phyloP scores from a whole-genome alignment of 306 rosid genomes.

The Cucurbita ficifolia region DNA sequence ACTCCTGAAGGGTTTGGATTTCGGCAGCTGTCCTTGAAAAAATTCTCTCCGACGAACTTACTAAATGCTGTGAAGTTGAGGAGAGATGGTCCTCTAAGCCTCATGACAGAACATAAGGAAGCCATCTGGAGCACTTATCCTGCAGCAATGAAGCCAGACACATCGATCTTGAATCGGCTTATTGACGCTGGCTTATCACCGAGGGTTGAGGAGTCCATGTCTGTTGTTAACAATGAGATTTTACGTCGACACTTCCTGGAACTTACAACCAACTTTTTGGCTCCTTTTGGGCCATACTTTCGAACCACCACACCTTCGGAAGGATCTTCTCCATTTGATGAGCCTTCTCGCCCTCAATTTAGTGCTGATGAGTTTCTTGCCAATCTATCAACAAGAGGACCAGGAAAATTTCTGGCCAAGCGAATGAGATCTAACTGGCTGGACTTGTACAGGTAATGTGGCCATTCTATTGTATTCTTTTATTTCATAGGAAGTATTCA shows the following conservation, averaged over 20 bases:
- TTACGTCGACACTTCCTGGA: constrained; percentile 76
- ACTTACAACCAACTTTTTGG: constrained; percentile 82
- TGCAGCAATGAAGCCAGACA: constrained; percentile 77
- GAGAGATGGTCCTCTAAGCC: constrained; percentile 91
- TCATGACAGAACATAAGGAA: constrained; percentile 93
- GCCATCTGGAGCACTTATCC: constrained; percentile 85
- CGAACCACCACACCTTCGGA: constrained; percentile 53
- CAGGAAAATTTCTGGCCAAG: constrained; percentile 80
- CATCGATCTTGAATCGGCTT: constrained; percentile 75
- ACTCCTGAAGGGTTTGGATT: constrained; percentile 47
- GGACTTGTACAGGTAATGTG: constrained; percentile 62
- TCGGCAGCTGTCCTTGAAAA: constrained; percentile 65
- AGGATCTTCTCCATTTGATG: constrained; percentile 71
- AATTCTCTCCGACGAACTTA: constrained; percentile 63
- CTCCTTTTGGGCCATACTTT: constrained; percentile 88
- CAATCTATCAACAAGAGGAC: constrained; percentile 65
- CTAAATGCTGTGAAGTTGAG: constrained; percentile 71
- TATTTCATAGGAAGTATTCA: neutral
- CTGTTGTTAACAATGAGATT: constrained; percentile 84
- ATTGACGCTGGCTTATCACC: constrained; percentile 81
- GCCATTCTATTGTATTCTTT: neutral
- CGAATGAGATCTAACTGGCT: constrained; percentile 81
- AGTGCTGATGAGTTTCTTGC: constrained; percentile 61
- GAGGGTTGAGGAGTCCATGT: constrained; percentile 83
- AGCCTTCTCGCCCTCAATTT: constrained; percentile 53